Evolutionary conservation across 2,329 filamentous ascomycete species (phyloP).

Genomic region (Colletotrichum abscissum): DNA sequence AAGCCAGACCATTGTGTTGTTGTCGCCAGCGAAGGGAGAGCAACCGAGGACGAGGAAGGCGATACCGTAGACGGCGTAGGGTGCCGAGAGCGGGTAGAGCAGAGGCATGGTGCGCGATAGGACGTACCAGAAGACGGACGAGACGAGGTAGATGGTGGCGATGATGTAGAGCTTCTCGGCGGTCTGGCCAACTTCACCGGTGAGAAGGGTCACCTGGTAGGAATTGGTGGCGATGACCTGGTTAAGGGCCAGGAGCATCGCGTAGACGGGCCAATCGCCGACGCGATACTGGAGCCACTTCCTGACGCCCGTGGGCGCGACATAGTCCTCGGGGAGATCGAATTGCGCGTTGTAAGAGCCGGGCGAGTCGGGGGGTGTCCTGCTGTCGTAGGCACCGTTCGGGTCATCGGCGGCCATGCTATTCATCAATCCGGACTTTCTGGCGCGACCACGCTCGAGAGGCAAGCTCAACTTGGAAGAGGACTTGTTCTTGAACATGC

Average conservation of each 20-base stretch:
- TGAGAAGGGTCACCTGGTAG: conserved; percentile 76
- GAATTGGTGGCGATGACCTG: conserved; percentile 75
- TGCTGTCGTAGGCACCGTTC: conserved; percentile 6
- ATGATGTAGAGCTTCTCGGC: conserved; percentile 70
- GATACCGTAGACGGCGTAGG: conserved; percentile 71
- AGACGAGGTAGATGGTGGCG: conserved; percentile 67
- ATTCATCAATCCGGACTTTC: conserved; percentile 23
- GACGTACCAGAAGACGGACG: conserved; percentile 72
- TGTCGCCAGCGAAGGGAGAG: conserved; percentile 61
- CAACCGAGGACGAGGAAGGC: conserved; percentile 72
- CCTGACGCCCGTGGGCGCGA: conserved; percentile 65
- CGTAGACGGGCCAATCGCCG: conserved; percentile 73
- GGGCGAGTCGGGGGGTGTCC: conserved; percentile 39
- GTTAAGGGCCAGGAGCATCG: conserved; percentile 69
- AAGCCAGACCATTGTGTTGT: conserved; percentile 54
- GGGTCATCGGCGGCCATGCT: conserved; percentile 3
- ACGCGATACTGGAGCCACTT: conserved; percentile 64
- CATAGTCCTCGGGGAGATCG: conserved; percentile 65
- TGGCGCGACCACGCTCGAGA: conserved; percentile 21
- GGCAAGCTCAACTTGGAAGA: conserved; percentile 31
- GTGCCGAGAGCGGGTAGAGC: conserved; percentile 65
- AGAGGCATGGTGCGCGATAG: conserved; percentile 69
- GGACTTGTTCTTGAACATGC: conserved; percentile 30
- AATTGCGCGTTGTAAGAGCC: conserved; percentile 61
- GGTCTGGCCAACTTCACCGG: conserved; percentile 70